Base-by-base conservation (phyloP, 495 filamentous ascomycete species). In the Tuber aestivum region DNA sequence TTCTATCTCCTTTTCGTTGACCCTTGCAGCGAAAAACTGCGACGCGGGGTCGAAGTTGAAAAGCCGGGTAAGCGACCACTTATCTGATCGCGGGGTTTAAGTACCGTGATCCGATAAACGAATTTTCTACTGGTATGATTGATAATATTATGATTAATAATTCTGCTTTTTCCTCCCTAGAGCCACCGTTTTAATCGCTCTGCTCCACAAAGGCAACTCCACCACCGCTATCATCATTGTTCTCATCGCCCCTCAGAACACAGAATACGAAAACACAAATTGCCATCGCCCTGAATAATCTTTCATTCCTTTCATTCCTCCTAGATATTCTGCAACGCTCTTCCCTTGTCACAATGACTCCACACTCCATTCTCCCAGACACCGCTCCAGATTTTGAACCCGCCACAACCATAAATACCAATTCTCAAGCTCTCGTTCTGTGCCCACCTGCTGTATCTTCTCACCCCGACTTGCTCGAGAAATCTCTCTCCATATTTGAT, bases 371-470 rank as follows among this genome's bases (percentile, higher is more conserved):
- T 73, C 84, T 84, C 80, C 83, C 87, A 78, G 85, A 87, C 76
- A 84, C 84, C 35, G 83, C 84, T 45, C 56, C 78, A 76, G 86
- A 87, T 78, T 83, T 87, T 80, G 81, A 82, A 74, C 80, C 84
- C 76, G 70, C 82, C 45, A 37, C 82, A 37, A 45, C 82, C 16
- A 70, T 83, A 50, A 81, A 84, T 80, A 74, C 75, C 20, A 70
- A 83, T 37, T 21, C 80, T 7, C 88, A 89, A 77, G 92, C 87
- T 14, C 89, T 93, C 74, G 87, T 93, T 65, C 88, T 93, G 72
- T 90, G 90, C 23, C 91, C 91, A 27, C 91, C 92, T n/a, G 92
- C 91, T 37, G 87, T 93, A 71, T 88, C 92, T 65, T 87, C 91
- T 16, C 89, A 91, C 77, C 90, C 90, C 21, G 87, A 89, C 42